Evolutionary conservation across 139 green algal species (phyloP).

Genomic region (Chlorella sp.): DNA sequence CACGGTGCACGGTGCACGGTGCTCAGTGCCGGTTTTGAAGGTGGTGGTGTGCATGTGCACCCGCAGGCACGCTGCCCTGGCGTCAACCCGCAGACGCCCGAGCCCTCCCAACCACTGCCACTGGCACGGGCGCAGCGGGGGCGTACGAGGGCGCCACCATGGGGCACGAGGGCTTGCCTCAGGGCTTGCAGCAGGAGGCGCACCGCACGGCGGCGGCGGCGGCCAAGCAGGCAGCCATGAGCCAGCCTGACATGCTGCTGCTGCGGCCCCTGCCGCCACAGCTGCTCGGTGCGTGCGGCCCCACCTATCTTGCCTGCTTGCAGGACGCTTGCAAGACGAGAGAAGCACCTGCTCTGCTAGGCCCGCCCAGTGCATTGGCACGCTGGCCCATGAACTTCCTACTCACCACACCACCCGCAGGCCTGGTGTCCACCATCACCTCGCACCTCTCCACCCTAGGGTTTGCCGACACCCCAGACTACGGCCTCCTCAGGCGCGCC

Average conservation of each 20-base stretch:
- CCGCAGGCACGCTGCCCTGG: conserved; percentile 32
- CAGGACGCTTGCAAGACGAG: not conserved
- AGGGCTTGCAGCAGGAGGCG: too few species aligned
- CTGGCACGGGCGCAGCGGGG: conserved; percentile 6
- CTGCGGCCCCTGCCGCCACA: too few species aligned
- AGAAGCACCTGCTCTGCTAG: not conserved
- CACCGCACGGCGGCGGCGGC: conserved; percentile 5
- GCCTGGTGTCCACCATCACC: conserved; percentile 9
- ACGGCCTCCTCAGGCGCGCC: conserved; percentile 3
- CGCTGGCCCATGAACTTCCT: too few species aligned
- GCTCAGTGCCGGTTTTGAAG: not conserved
- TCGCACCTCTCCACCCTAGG: conserved; percentile 10
- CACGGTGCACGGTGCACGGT: too few species aligned
- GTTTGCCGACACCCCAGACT: conserved; percentile 19
- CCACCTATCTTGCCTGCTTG: too few species aligned
- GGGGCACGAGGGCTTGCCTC: too few species aligned
- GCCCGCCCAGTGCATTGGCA: too few species aligned
- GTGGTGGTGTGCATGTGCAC: not conserved
- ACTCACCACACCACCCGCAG: conserved; percentile 2
- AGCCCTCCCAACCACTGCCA: not conserved
- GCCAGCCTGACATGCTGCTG: not conserved
- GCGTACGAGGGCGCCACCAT: too few species aligned
- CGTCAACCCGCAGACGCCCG: conserved; percentile 15
- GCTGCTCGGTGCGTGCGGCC: too few species aligned
- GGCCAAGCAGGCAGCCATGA: not conserved